Conservation (phyloP, 768 basidiomycete species). For the Cantharellus anzutake region DNA sequence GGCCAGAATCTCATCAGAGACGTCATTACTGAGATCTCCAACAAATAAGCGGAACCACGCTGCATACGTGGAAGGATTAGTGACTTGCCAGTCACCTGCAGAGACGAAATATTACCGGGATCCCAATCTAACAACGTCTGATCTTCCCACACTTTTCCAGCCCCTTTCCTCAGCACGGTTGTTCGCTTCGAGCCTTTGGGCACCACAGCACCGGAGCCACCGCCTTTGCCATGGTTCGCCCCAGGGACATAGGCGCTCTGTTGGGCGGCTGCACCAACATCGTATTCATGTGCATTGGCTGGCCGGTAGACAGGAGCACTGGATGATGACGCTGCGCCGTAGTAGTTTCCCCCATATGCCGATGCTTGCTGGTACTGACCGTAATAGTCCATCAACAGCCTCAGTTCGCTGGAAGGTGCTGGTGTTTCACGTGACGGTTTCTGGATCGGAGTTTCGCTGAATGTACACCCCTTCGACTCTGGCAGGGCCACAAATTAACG, state of each 20-base stretch:
- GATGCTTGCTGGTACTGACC: constrained; percentile 46
- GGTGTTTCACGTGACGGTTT: too few relatives aligned
- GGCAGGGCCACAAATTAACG: too few relatives aligned
- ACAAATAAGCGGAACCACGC: constrained; percentile 98
- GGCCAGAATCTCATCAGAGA: constrained; percentile 83
- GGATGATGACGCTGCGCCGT: constrained; percentile 3
- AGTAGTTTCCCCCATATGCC: neutral
- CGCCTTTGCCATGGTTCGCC: constrained; percentile 75
- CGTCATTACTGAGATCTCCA: constrained; percentile 94
- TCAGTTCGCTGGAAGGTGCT: too few relatives aligned
- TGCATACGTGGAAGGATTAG: constrained; percentile 16
- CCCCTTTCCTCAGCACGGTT: constrained; percentile 89
- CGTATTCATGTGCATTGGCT: constrained; percentile 83
- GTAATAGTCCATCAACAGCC: constrained; percentile 31
- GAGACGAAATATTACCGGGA: constrained; percentile 44
- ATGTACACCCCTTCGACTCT: too few relatives aligned
- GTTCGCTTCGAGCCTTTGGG: constrained; percentile 82
- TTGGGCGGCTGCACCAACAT: constrained; percentile 77
- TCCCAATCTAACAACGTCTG: constrained; percentile 96
- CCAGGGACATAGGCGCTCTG: constrained; percentile 87
- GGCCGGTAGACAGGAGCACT: constrained; percentile 45
- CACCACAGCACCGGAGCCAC: constrained; percentile 67
- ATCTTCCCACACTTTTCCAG: constrained; percentile 96
- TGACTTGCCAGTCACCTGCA: neutral
- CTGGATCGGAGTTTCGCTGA: too few relatives aligned